Base-by-base conservation (phyloP, 495 filamentous ascomycete genomes). In the Penicillium subrubescens region DNA sequence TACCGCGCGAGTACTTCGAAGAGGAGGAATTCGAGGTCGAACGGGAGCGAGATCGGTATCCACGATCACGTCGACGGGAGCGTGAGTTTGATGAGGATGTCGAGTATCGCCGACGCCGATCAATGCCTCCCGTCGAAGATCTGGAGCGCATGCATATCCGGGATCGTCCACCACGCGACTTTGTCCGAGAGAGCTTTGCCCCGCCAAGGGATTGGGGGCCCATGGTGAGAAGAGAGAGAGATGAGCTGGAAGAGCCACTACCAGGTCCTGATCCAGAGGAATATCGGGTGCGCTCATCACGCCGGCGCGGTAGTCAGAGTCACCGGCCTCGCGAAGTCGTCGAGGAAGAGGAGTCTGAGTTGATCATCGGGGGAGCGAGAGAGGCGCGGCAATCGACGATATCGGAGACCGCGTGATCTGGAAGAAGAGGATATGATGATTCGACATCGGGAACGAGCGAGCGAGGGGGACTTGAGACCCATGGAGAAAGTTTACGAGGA, bases 111-210 rank as follows among this genome's bases (percentile, higher is more conserved):
- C 73, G 70, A 41, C 73, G 75, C 29, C 61, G 61, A 44, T 71
- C 75, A n/a, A 68, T 69, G 51, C 69, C 70, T 0, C 66, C 65
- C 3, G 62, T 67, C 14, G 73, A 77, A 55, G 67, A 78, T 17
- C 62, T 78, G 34, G 74, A 79, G 61, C 77, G 75, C 21, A 58
- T 77, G 60, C 69, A 62, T 29, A 48, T 74, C 17, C 72, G 71
- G 29, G 76, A 75, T 15, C 70, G 72, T 0, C 55, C 72, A 12
- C 68, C 63, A 14, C 68, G 74, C 33, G 74, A 75, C 46, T 64
- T 75, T 51, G 62, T 72, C 25, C 69, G 64, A 31, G 73, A 73
- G 19, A 67, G 65, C 27, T 64, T 56, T 52, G 59, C 39, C 14
- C 65, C 63, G 6, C 64, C 61, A 8, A 48, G 67, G 54, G 72